Evolutionary conservation across 2,329 filamentous ascomycete genomes (phyloP), one percentile per base, ranked within the genome.

Genomic region (Botrytis byssoidea): DNA sequence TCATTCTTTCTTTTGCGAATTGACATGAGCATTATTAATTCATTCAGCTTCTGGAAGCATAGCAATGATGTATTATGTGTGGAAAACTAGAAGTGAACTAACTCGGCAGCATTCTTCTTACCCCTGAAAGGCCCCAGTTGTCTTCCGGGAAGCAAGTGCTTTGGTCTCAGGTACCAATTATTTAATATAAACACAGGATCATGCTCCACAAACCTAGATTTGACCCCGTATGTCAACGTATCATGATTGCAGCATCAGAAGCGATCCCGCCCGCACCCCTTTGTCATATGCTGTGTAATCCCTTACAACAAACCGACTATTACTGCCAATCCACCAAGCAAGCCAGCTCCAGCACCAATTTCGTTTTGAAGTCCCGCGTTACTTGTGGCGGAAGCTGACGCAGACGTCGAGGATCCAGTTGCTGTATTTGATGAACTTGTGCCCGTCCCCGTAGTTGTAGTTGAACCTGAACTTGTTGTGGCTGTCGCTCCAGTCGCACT

Each of bases 271-370:
- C 44, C 37, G n/a, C 25, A n/a, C 37, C 35, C 60, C 16, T 66
- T 60, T 29, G 48, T 74, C 40, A 51, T 46, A 48, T 22, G 25
- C 35, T 29, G 72, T 63, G 64, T 57, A 61, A 65, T 67, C 44
- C n/a, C 69, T 77, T 63, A 79, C 74, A 79, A 74, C 60, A 80
- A 44, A 18, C 66, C 77, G 25, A 76, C 74, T 51, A 76, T 77
- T 29, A 74, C 77, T 29, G 75, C 78, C 63, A 80, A 71, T 51
- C 74, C 75, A 66, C 77, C 78, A 40, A 78, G 22, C n/a, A 79
- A 65, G 51, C 78, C 77, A 48, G 76, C 77, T 37, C 78, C 48
- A 37, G 78, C n/a, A n/a, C 75, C 76, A 25, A 71, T 75, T 42
- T 76, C 69, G 46, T 77, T 78, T 29, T 76, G 74, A 48, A 74